Evolutionary conservation across 495 filamentous ascomycete species (phyloP).

Genomic region (Talaromyces thailandensis): DNA sequence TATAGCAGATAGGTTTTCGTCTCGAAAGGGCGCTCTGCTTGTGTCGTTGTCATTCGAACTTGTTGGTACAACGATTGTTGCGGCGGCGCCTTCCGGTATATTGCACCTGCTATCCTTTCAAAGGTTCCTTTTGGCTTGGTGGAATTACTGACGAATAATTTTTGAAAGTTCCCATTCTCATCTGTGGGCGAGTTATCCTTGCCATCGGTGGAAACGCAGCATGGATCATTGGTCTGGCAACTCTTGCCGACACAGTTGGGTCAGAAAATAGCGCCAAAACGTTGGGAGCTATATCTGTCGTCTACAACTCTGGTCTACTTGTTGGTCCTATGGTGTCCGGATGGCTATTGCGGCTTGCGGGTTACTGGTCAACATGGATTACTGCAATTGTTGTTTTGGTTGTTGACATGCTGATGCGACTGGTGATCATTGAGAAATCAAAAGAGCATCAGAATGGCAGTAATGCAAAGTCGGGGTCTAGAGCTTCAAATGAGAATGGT

Average conservation of each 20-base stretch:
- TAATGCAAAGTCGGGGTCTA: neutral
- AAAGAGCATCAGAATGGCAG: neutral
- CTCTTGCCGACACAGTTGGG: conserved; percentile 18
- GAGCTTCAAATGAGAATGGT: neutral
- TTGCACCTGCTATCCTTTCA: neutral
- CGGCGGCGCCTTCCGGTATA: conserved; percentile 7
- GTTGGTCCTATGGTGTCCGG: conserved; percentile 18
- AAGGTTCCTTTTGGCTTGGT: neutral
- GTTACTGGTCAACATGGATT: conserved; percentile 23
- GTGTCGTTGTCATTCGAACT: conserved; percentile 10
- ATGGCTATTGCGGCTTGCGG: conserved; percentile 15
- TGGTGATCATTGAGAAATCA: conserved; percentile 23
- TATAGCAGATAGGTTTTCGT: conserved; percentile 13
- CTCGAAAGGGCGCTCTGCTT: conserved; percentile 13
- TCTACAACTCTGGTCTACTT: conserved; percentile 14
- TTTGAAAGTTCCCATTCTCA: conserved; percentile 15
- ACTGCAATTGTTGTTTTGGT: conserved; percentile 13
- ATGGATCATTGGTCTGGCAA: conserved; percentile 23
- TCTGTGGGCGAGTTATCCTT: conserved; percentile 22
- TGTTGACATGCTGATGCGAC: conserved; percentile 21
- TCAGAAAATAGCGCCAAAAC: conserved; percentile 22
- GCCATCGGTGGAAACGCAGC: conserved; percentile 16
- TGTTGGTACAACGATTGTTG: conserved; percentile 12
- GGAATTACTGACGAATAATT: neutral
- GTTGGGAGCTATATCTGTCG: conserved; percentile 9